Evolutionary conservation across 345 rosid genomes (phyloP).

Genomic region (Hibiscus trionum): DNA sequence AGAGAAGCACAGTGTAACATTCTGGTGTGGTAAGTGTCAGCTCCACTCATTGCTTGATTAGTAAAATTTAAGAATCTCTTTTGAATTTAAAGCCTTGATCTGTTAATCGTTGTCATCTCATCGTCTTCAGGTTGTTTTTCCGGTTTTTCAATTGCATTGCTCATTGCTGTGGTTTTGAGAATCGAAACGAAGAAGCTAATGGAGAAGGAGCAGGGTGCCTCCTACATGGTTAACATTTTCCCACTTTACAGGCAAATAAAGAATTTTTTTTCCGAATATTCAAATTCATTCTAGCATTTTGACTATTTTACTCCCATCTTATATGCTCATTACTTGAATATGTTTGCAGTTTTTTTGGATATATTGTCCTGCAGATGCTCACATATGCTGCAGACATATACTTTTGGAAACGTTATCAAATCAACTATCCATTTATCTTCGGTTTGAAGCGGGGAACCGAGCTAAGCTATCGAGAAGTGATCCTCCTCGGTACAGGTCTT

Average conservation of each 20-base stretch:
- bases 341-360: slow-evolving; percentile 59
- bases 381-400: slow-evolving; percentile 48
- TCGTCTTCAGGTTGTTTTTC: slow-evolving; percentile 49
- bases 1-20: slow-evolving; percentile 59
- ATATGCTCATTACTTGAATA: slow-evolving; percentile 5
- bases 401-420: slow-evolving; percentile 59
- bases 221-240: slow-evolving; percentile 56
- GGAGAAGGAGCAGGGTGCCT: slow-evolving; percentile 35
- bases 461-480: slow-evolving; percentile 52
- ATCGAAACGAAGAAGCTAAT: slow-evolving; percentile 39
- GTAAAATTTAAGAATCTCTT: no score
- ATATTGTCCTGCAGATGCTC: slow-evolving; percentile 52
- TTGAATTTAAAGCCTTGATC: not conserved
- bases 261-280: not conserved
- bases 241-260: slow-evolving; percentile 60
- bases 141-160: slow-evolving; percentile 51
- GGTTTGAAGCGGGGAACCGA: slow-evolving; percentile 70
- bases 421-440: slow-evolving; percentile 67
- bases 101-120: not conserved
- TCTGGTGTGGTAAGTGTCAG: slow-evolving; percentile 44
- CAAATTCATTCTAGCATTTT: not conserved
- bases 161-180: slow-evolving; percentile 46
- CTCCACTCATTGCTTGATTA: not conserved
- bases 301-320: not conserved
- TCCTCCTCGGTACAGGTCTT: slow-evolving; percentile 54